Percentiles rank a stretch among this genome's conserved stretches.
Conservation (phyloP, 169 alveolate genomes). For the Miamiensis avidus region DNA sequence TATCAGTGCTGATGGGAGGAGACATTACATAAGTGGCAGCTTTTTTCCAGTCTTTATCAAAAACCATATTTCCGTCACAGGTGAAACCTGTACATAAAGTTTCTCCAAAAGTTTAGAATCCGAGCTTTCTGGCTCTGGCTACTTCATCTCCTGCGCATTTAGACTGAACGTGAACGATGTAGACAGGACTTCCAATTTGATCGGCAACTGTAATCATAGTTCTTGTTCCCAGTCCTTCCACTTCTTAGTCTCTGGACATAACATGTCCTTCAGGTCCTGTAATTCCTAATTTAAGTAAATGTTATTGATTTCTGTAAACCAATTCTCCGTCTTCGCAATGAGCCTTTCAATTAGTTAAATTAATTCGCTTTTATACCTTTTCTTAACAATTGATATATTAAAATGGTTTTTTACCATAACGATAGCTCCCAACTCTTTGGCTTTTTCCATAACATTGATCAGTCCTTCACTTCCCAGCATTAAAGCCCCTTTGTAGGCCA, state of each 20-base stretch:
- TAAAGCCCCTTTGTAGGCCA: constrained; percentile 53
- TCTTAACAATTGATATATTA: too few relatives aligned
- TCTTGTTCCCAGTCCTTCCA: constrained; percentile 54
- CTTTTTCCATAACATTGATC: constrained; percentile 39
- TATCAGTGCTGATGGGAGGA: constrained; percentile 43
- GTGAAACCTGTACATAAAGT: constrained; percentile 52
- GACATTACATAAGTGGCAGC: constrained; percentile 60
- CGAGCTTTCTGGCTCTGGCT: constrained; percentile 51
- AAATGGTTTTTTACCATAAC: too few relatives aligned
- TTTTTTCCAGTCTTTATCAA: constrained; percentile 45
- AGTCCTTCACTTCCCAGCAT: constrained; percentile 48
- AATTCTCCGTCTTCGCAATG: constrained; percentile 62
- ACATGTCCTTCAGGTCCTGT: constrained; percentile 62
- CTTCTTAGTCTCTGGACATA: constrained; percentile 32
- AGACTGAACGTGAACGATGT: constrained; percentile 56
- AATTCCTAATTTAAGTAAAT: constrained; percentile 31
- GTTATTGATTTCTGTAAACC: constrained; percentile 19
- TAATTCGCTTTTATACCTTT: too few relatives aligned
- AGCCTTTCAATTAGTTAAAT: too few relatives aligned
- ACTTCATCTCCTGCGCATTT: constrained; percentile 52
- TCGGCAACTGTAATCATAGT: constrained; percentile 48
- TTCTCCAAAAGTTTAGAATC: constrained; percentile 48
- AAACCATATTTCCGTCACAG: constrained; percentile 38
- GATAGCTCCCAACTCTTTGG: constrained; percentile 52
- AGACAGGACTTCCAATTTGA: constrained; percentile 44